Base-by-base conservation (phyloP, 768 basidiomycete genomes). In the Agrocybe pediades region DNA sequence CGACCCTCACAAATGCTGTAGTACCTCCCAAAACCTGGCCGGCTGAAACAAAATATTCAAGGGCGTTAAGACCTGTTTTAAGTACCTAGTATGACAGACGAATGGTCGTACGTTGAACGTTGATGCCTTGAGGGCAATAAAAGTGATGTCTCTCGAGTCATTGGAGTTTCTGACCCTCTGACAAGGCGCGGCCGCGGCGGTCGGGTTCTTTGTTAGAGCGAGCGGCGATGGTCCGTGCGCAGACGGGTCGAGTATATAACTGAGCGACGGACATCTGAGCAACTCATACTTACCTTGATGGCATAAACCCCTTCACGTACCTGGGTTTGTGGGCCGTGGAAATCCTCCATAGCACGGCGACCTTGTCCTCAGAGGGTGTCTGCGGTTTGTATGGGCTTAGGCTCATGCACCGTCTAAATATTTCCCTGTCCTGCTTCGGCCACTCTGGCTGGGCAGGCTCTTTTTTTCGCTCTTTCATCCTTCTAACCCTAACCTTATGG, bases 391-490 rank as follows among this genome's bases (percentile, higher is more conserved):
- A 80, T 85, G 82, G 70, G 82, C 83, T 83, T 80, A 78, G 83
- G 85, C 77, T 80, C 81, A 85, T 85, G 86, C 85, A 87, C 81
- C 80, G 83, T 86, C 84, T 74, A 61, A 86, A 87, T 87, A 87
- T 87, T 87, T 87, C 78, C 85, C 85, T 69, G 84, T 86, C 81
- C 82, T 75, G 72, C 79, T 79, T 76, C 63, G 78, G 82, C 82
- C 83, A 80, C 80, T 82, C 80, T 80, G 79, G 79, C 79, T 80
- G 75, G 72, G 74, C 66, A 71, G 78, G 78, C 78, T 72, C 56
- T 67, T 65, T 71, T 75, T 78, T 74, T 67, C 59, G 68, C 4
- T 41, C 11, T 54, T 62, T 15, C 13, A 3, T 54, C 2, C 11
- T 53, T 17, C 71, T 79, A 79, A 78, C 76, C 76, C 77, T 80